These are phyloP conservation scores for Xylaria cubensis DNA, from an alignment of 495 filamentous ascomycete species.

Conservation along the genomic window DNA sequence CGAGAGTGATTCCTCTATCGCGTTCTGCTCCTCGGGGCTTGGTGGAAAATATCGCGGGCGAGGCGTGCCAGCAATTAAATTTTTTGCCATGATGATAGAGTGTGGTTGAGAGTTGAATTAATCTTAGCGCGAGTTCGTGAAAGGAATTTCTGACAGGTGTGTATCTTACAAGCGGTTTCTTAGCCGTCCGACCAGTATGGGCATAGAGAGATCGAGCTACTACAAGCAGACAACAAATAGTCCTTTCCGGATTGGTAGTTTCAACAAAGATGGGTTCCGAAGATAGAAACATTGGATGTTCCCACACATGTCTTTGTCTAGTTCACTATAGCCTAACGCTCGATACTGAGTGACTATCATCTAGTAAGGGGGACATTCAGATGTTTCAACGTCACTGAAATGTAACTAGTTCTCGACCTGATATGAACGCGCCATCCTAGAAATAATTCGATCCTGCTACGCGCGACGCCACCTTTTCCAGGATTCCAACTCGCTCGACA, in stretches of 20 bases:
- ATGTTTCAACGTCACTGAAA: not conserved
- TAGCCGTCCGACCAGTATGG: not conserved
- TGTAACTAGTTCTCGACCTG: not conserved
- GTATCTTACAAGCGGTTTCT: not conserved
- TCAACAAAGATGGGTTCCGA: not conserved
- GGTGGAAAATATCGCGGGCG: not conserved
- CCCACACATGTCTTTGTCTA: not conserved
- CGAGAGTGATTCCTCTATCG: not conserved
- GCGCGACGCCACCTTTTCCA: not conserved
- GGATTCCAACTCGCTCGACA: not conserved
- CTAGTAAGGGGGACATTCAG: not conserved
- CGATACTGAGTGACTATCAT: not conserved
- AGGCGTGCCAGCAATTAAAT: too few species aligned
- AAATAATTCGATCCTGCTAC: not conserved
- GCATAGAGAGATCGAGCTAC: not conserved
- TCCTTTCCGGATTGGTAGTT: not conserved
- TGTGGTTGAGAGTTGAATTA: not conserved
- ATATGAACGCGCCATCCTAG: not conserved
- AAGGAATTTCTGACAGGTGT: not conserved
- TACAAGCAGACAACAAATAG: not conserved
- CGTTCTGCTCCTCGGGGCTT: not conserved
- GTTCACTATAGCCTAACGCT: not conserved
- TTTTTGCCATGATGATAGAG: not conserved
- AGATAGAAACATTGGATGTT: not conserved
- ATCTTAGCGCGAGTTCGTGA: not conserved